Conservation (phyloP, 768 basidiomycete species). For the Mycena metata region DNA sequence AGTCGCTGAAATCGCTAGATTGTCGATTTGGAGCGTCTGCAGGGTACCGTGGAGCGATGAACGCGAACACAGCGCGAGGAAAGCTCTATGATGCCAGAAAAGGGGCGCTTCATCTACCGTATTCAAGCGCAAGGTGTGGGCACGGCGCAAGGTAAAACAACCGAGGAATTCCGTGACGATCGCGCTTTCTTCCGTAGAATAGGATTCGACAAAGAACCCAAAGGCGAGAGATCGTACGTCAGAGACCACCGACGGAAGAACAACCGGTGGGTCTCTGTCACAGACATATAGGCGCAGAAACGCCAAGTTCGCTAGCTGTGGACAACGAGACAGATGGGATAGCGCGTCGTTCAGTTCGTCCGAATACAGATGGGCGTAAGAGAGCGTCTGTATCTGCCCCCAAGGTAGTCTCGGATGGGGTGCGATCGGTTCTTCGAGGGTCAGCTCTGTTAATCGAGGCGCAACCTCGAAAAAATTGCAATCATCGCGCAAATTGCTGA, state of each 20-base stretch:
- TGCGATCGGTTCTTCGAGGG: not conserved
- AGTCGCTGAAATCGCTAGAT: not conserved
- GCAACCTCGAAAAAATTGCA: not conserved
- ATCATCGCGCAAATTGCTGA: not conserved
- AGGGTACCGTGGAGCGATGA: constrained; percentile 5
- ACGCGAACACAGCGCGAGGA: constrained; percentile 1
- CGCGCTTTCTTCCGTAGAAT: not conserved
- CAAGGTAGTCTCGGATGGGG: not conserved
- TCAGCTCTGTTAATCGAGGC: not conserved
- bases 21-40: not conserved
- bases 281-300: not conserved
- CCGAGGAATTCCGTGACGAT: not conserved
- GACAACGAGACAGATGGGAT: constrained; percentile 6
- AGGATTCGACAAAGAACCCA: not conserved
- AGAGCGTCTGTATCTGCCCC: not conserved
- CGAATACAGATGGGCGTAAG: not conserved
- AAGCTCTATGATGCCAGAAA: not conserved
- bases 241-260: not conserved
- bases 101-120: not conserved
- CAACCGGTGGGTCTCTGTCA: no score
- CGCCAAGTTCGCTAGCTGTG: not conserved
- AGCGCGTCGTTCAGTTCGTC: not conserved
- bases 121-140: not conserved
- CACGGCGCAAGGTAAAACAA: constrained; percentile 4
- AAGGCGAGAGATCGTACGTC: not conserved